phyloP scores from a whole-genome alignment of 2,329 filamentous ascomycete genomes.

The Aspergillus sp. region DNA sequence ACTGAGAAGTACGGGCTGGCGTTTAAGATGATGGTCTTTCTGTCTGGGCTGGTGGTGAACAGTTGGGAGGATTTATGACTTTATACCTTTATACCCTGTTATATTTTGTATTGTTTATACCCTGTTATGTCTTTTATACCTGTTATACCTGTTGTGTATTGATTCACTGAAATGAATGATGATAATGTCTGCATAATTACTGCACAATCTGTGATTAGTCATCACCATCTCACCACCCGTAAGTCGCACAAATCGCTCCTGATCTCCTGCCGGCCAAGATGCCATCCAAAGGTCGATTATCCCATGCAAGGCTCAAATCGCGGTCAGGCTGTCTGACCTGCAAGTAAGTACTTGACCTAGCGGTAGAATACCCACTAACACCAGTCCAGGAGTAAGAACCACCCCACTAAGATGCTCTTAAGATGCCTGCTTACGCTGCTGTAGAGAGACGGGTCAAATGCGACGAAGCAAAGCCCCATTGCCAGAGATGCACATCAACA shows the following conservation, averaged over 20 bases:
- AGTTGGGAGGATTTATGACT: neutral
- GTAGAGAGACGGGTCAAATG: neutral
- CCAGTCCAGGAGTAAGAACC: neutral
- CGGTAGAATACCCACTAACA: neutral
- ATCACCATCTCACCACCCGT: too few species aligned
- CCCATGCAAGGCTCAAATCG: neutral
- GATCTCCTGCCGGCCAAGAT: neutral
- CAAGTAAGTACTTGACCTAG: neutral
- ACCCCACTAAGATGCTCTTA: neutral
- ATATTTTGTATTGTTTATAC: too few species aligned
- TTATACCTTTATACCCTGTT: too few species aligned
- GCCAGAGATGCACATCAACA: neutral
- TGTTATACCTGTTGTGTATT: too few species aligned
- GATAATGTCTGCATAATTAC: too few species aligned
- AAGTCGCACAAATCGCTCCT: too few species aligned
- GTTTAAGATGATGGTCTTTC: constrained; percentile 2
- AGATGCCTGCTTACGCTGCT: neutral
- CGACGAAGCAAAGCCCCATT: neutral
- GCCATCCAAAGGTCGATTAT: neutral
- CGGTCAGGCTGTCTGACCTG: neutral
- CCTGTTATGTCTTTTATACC: too few species aligned
- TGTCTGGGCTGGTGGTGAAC: neutral
- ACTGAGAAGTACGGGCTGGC: neutral
- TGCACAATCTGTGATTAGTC: too few species aligned
- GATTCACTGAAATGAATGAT: too few species aligned